Base-by-base conservation (phyloP, 192 early-diverging fungal species). In the Chytriomyces confervae region DNA sequence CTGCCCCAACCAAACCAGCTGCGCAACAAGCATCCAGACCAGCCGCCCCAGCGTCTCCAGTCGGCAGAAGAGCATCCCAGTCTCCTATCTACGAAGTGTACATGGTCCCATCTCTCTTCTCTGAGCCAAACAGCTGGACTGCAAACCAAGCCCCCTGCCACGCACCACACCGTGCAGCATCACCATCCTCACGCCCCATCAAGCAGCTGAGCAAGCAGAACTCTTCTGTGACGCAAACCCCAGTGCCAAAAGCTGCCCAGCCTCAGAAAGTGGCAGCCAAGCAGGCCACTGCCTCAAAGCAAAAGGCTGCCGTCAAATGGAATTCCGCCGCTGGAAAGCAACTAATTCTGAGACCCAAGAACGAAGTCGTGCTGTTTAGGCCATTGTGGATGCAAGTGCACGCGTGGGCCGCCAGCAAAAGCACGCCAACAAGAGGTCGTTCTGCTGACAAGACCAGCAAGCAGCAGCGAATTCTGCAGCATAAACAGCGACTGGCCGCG, bases 341-440 rank as follows among this genome's bases (percentile, higher is more conserved):
- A 43, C 74, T 76, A 3, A 76, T 76, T 51, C 23, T 76, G 7
- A 64, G 74, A 53, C 74, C 74, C n/a, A 76, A 66, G 24, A n/a
- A 13, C n/a, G 63, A 36, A 29, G 63, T 76, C 20, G 74, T 76
- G 11, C 11, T 76, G 27, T 76, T 66, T 64, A 61, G 13, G 7
- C 74, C 74, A 13, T 47, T 76, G 45, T 76, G 74, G 74, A 36
- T 76, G 9, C 74, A 76, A 53, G 62, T 76, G 4, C 20, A 64
- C 63, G 18, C 27, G 16, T 76, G 74, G 74, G 44, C 48, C 18
- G 23, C 16, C 53, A 36, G 16, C 16, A 69, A 49, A 18, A 13
- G 29, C 1, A n/a, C 20, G 27, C 70, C 18, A 29, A 18, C 18
- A 4, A 50, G 74, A 20, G 74, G 74, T 43, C 74, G 74, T 36